Evolutionary conservation across 129 eudicot species (phyloP).

Genomic region (Erigeron canadensis): DNA sequence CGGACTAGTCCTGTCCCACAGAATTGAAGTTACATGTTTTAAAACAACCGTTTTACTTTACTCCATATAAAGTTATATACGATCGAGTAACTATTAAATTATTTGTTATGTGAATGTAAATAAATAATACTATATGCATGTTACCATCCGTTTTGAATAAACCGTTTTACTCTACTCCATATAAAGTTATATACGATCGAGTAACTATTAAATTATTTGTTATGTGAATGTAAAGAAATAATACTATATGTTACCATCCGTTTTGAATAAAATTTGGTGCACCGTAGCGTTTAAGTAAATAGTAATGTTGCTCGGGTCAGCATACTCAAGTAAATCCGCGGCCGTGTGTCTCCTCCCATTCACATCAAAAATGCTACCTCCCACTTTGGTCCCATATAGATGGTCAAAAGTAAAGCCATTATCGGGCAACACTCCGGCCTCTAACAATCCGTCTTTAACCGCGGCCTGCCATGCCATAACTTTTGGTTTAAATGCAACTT

Average conservation of each 20-base stretch:
- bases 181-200: too few species aligned
- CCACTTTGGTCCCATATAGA: slow-evolving; percentile 67
- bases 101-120: too few species aligned
- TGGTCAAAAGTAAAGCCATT: slow-evolving; percentile 70
- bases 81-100: too few species aligned
- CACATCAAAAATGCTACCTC: slow-evolving; percentile 72
- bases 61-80: neutral
- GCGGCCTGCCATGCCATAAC: slow-evolving; percentile 75
- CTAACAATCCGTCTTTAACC: slow-evolving; percentile 73
- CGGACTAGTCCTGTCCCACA: slow-evolving; percentile 36
- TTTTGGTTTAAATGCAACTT: slow-evolving; percentile 66
- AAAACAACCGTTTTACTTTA: neutral
- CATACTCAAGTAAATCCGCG: slow-evolving; percentile 82
- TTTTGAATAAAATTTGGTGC: slow-evolving; percentile 48
- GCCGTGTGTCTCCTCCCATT: slow-evolving; percentile 74
- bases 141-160: too few species aligned
- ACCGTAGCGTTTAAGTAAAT: slow-evolving; percentile 66
- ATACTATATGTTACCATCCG: slow-evolving; percentile 56
- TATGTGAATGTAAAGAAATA: too few species aligned
- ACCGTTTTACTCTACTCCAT: too few species aligned
- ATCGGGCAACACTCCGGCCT: slow-evolving; percentile 58
- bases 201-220: too few species aligned
- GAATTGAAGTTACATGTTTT: neutral
- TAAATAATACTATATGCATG: too few species aligned
- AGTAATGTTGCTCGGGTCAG: slow-evolving; percentile 48